Evolutionary conservation across 768 basidiomycete species (phyloP), one percentile per base, ranked within the genome.

Genomic region (Collybiopsis confluens): DNA sequence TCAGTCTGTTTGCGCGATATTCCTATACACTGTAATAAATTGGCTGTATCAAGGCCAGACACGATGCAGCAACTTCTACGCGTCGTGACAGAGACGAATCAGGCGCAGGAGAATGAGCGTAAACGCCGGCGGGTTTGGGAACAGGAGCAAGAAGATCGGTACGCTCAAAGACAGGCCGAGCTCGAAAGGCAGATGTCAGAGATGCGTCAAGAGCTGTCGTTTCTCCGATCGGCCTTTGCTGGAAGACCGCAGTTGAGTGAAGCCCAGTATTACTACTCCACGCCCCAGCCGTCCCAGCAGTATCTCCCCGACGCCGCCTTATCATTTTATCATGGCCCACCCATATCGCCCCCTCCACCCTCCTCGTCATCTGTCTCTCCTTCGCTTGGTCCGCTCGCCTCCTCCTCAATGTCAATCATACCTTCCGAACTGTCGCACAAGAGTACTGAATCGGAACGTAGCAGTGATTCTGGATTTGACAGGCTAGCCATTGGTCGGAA

Each of bases 121-220:
- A 78, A 72, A 58, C 75, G 88, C 18, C 73, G 86, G 45, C 52
- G 76, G 7, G 78, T 72, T 35, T 90, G 88, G 87, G 88, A 90
- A 60, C 73, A 77, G 58, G 82, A 85, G 54, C 83, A 86, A 56
- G 88, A 88, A 68, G 76, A 76, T 9, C 85, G 76, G 60, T 75
- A 73, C 47, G 59, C 67, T 13, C 78, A 81, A 58, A 67, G 73
- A 43, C 79, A 86, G 55, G 78, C 76, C 24, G 81, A 85, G 61
- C 77, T 80, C 71, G 82, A 87, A 60, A 69, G 73, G 20, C 75
- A 75, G 45, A 71, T 88, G 58, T 58, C 72, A 2, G 77, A 77
- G 55, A 74, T 85, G 74, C 79, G 74, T 23, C 73, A 76, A 58
- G 79, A 85, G 61, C 70, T 85, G 52, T 61, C 70, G 26, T 60